Base-by-base conservation (phyloP, 1,139 yeast genomes). In the Zygosaccharomyces pseudobailii region DNA sequence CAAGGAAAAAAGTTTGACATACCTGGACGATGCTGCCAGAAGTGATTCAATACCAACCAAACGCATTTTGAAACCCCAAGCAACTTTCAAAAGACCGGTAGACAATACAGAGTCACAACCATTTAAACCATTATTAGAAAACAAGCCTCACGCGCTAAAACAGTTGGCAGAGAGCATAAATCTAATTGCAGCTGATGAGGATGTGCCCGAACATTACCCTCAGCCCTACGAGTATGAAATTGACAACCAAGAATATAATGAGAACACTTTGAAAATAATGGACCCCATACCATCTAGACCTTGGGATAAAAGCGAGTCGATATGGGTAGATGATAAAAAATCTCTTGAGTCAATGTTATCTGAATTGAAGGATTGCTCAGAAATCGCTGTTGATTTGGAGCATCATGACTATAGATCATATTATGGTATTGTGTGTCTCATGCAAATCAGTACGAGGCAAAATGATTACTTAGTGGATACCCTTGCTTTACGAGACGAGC, bases 311-410 rank as follows among this genome's bases (percentile, higher is more conserved):
- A 77, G 84, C 2, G 73, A 70, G 6, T 84, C 92, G 3, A 74
- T 70, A 1, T 88, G 92, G 87, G 87, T 94, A 1, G 89, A 85
- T 53, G 74, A 75, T 2, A 69, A 70, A 1, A 81, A 75, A 17
- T 70, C 71, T 31, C 66, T 92, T 33, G 58, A 69, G 0, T 64
- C 63, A 5, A 79, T 94, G 85, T 58, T 88, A 1, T 61, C 68
- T 0, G 76, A 73, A 9, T 71, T 94, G 44, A 65, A 67, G 41
- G 59, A 64, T 2, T 74, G 75, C 52, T 67, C 72, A 1, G 96
- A 81, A 53, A 78, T 94, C 36, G 98, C 98, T 0, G 84, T 94
- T n/a, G 99, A 94, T 73, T 76, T 94, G 55, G 99, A 94, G 63
- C 98, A 94, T 67, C 98, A 94, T 63, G 97, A 90, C 61, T 86